Evolutionary conservation across 2,329 filamentous ascomycete species (phyloP), one percentile per base, ranked within the genome.

Genomic region (Graphiopsis chlorocephala): DNA sequence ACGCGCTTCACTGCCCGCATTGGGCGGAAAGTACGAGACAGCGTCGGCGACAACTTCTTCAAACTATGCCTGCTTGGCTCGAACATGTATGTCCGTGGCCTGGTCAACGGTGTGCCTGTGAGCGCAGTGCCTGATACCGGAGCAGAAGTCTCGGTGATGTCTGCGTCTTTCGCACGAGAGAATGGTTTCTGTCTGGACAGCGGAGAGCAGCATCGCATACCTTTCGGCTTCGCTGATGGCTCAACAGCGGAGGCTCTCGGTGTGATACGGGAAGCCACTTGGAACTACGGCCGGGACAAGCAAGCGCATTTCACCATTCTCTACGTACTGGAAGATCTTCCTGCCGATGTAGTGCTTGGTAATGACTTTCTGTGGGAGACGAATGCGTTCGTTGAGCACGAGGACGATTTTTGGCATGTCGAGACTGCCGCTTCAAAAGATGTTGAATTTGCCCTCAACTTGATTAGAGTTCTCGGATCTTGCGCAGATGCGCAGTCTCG

Each of bases 111-210:
- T 15, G 17, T 15, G 1, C 14, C n/a, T 8, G 57, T 56, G 10
- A 29, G 23, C 17, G 52, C 58, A 4, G 17, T 62, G 5, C 48
- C 64, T 0, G 64, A 65, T 20, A 61, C 58, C 1, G 64, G 57
- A 1, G 61, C 64, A 0, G 48, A 65, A 29, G 31, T 62, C 0
- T 10, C 29, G 0, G 23, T 56, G 17, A 57, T 65, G 50, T 65
- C 64, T 2, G 8, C 47, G 14, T 4, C 26, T 1, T 33, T 62
- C n/a, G 64, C 64, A 23, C 1, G n/a, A 20, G 14, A 33, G 3
- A 20, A 55, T 28, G 63, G 57, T 4, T 47, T 35, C 26, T 4
- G 25, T 2, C 25, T 65, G 4, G 29, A 53, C n/a, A 15, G 17
- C 5, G 12, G 8, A 10, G 17, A 53, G 14, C 5, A 35, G 2